Base-by-base conservation (phyloP, 2,329 filamentous ascomycete genomes). In the Colletotrichum sp. region DNA sequence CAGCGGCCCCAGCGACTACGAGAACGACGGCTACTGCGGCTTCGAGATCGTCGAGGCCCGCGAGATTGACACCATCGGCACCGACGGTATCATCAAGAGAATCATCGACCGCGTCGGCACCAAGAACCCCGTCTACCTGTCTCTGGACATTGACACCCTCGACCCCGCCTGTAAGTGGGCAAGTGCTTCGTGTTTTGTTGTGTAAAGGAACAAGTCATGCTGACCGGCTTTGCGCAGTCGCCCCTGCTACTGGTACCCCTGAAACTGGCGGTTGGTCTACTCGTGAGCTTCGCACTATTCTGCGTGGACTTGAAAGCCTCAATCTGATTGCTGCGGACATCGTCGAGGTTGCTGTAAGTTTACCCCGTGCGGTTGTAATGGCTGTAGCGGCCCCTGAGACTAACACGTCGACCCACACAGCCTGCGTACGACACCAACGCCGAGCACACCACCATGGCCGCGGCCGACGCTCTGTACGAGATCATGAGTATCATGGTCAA, bases 111-210 rank as follows among this genome's bases (percentile, higher is more conserved):
- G 95, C 28, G 94, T 98, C 21, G 95, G 94, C 10, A 93, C 92
- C 26, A 89, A 89, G 70, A 93, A 92, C 76, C 95, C 95, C 0
- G 94, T 97, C 0, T 98, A 98, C 82, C 85, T 98, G 36, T 95
- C 92, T 8, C 93, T 98, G 63, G 96, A 98, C 81, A 98, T 98
- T 80, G 95, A 98, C 81, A 96, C 95, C 1, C 88, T 98, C 5
- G 95, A 98, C 82, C 95, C 96, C 9, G 95, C 95, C 7, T 96
- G 74, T 76, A 71, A 67, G 74, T 43, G 32, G n/a, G 9, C 7
- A 12, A 32, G n/a, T 63, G 30, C 59, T 63, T 63, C 30, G 59
- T 32, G 10, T 12, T 13, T 14, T 16, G 32, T 21, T 28, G 7
- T n/a, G 34, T 2, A 4, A 34, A 8, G 1, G 6, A 55, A 48